These are phyloP conservation scores for Herpetospermum pedunculosum DNA, from an alignment of 306 rosid genomes.

Conservation along the genomic window DNA sequence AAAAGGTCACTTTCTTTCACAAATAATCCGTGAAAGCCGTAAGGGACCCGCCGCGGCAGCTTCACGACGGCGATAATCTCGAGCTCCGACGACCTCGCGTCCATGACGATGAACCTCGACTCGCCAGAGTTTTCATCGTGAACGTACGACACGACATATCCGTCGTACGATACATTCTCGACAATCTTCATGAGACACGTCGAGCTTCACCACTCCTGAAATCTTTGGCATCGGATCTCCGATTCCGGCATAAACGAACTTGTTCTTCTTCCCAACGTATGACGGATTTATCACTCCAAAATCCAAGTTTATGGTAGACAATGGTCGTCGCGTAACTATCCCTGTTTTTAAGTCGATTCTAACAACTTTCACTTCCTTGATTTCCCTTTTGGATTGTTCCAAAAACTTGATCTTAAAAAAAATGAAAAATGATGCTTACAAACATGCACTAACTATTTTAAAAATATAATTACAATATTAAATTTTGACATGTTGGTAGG, in stretches of 20 bases:
- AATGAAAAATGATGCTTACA: too few relatives aligned
- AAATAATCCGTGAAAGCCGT: conserved; percentile 84
- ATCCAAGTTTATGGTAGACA: conserved; percentile 64
- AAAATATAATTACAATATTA: too few relatives aligned
- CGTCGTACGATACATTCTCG: conserved; percentile 60
- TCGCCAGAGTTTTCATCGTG: conserved; percentile 59
- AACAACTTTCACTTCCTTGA: too few relatives aligned
- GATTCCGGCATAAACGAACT: conserved; percentile 53
- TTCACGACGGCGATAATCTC: conserved; percentile 58
- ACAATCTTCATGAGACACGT: conserved; percentile 31
- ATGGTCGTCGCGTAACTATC: conserved; percentile 39
- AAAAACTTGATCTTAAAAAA: too few relatives aligned
- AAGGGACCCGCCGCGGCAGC: conserved; percentile 77
- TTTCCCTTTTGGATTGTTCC: too few relatives aligned
- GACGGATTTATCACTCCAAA: conserved; percentile 47
- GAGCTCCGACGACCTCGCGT: conserved; percentile 60
- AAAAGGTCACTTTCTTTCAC: conserved; percentile 48
- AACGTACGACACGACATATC: conserved; percentile 50
- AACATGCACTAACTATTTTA: too few relatives aligned
- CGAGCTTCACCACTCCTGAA: conserved; percentile 76
- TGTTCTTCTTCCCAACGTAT: conserved; percentile 32
- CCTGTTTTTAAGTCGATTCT: conserved; percentile 48
- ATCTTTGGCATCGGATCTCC: conserved; percentile 93
- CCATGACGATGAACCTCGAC: conserved; percentile 75
- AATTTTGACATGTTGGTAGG: too few relatives aligned